Evolutionary conservation across 352 stramenopile species (phyloP).

Genomic region (Phytophthora pisi): DNA sequence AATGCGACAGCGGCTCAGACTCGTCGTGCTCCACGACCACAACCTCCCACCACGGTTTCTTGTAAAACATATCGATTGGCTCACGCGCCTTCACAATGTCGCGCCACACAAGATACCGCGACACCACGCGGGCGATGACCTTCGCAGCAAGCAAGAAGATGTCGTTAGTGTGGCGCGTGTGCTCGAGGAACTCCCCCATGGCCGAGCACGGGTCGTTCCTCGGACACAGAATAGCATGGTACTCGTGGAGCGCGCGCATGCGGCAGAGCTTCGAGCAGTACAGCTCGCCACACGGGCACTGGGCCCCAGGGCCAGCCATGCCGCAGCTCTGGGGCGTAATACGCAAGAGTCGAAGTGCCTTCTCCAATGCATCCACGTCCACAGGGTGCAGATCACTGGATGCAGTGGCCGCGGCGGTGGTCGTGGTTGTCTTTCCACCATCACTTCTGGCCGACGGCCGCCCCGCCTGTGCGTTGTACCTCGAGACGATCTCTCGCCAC

Average conservation of each 20-base stretch:
- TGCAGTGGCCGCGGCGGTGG: background rate
- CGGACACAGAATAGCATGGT: conserved; percentile 80
- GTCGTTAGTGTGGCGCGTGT: conserved; percentile 90
- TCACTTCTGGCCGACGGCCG: background rate
- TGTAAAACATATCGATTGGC: conserved; percentile 91
- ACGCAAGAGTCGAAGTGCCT: conserved; percentile 43
- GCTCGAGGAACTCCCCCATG: conserved; percentile 68
- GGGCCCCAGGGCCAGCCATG: conserved; percentile 39
- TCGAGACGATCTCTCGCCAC: conserved; percentile 53
- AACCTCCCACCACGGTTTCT: conserved; percentile 91
- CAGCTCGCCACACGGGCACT: conserved; percentile 72
- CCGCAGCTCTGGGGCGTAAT: conserved; percentile 60
- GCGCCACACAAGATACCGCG: conserved; percentile 56
- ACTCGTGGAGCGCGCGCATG: conserved; percentile 68
- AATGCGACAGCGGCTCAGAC: conserved; percentile 29
- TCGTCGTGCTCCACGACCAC: conserved; percentile 69
- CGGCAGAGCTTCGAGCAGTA: conserved; percentile 89
- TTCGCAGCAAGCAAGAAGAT: conserved; percentile 91
- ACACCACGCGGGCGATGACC: conserved; percentile 78
- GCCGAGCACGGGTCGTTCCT: conserved; percentile 61
- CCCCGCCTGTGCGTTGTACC: conserved; percentile 26
- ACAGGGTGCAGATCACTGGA: conserved; percentile 3
- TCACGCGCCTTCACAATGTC: conserved; percentile 65
- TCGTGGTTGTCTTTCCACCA: conserved; percentile 12
- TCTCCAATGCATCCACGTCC: conserved; percentile 45